phyloP scores from a whole-genome alignment of 2,329 filamentous ascomycete genomes.

The Cladosporium sp. region DNA sequence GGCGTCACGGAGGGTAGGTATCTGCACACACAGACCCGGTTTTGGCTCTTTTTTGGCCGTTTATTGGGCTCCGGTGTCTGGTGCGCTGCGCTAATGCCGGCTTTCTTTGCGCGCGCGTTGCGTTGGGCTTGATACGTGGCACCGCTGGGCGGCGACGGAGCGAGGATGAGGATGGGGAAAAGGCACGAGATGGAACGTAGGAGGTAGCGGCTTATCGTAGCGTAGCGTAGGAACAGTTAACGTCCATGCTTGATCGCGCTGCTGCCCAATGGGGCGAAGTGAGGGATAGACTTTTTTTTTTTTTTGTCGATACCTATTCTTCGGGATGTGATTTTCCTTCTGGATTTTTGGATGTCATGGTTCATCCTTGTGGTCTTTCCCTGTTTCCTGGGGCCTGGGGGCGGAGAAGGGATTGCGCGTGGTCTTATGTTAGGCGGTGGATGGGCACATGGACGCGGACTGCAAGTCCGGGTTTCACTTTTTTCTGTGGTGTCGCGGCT shows the following conservation, averaged over 20 bases:
- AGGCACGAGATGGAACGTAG: too few relatives aligned
- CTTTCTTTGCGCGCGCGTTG: slow-evolving; percentile 9
- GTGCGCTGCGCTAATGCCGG: slow-evolving; percentile 8
- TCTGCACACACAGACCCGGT: too few relatives aligned
- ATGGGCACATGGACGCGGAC: background rate
- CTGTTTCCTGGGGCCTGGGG: background rate
- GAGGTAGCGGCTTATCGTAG: too few relatives aligned
- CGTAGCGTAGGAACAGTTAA: too few relatives aligned
- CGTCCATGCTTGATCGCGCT: background rate
- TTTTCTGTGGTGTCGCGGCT: too few relatives aligned
- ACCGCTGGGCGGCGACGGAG: slow-evolving; percentile 9
- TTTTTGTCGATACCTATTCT: background rate
- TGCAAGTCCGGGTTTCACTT: background rate
- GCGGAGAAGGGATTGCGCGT: background rate
- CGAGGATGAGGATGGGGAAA: slow-evolving; percentile 1
- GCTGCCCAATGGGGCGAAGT: slow-evolving; percentile 2
- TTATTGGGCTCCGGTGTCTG: slow-evolving; percentile 5
- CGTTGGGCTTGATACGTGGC: slow-evolving; percentile 14
- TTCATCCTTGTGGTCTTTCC: background rate
- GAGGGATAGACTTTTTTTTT: background rate
- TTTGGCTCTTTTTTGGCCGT: background rate
- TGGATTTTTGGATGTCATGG: too few relatives aligned
- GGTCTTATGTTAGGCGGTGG: background rate
- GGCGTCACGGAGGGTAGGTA: too few relatives aligned
- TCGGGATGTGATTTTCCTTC: too few relatives aligned